phyloP scores from a whole-genome alignment of 495 filamentous ascomycete species.

The Talaromyces trachyspermus region DNA sequence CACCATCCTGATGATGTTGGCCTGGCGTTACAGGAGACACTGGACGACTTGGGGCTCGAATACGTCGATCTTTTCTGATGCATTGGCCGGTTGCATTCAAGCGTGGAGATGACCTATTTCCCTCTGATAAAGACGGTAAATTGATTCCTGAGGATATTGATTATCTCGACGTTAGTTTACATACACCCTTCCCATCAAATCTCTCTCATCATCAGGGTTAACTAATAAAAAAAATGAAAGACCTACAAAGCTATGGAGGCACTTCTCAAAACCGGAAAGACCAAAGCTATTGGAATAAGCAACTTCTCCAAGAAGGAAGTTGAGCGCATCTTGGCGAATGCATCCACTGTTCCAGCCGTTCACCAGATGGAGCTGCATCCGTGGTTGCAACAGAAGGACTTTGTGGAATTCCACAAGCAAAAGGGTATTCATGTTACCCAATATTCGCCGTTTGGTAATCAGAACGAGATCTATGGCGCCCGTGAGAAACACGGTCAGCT shows the following conservation, averaged over 20 bases:
- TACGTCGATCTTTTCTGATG: constrained; percentile 63
- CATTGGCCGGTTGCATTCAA: constrained; percentile 1
- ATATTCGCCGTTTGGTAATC: constrained; percentile 57
- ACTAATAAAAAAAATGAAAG: no score
- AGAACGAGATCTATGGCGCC: constrained; percentile 43
- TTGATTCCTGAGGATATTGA: constrained; percentile 20
- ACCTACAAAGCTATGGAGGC: constrained; percentile 71
- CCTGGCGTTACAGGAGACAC: constrained; percentile 50
- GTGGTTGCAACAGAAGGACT: constrained; percentile 45
- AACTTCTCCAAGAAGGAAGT: constrained; percentile 64
- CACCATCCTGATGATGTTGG: constrained; percentile 46
- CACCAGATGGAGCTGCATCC: constrained; percentile 50
- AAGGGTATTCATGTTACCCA: constrained; percentile 50
- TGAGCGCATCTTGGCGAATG: no score
- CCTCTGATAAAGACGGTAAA: constrained; percentile 10
- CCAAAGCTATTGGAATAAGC: constrained; percentile 72
- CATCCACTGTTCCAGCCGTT: no score
- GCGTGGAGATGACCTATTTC: not conserved
- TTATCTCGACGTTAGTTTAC: no score
- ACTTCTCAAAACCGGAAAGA: constrained; percentile 57
- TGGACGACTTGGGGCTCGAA: constrained; percentile 62
- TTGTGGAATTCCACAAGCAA: constrained; percentile 38
- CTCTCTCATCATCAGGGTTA: constrained; percentile 48
- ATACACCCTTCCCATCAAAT: no score
- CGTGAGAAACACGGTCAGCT: not conserved